phyloP scores from a whole-genome alignment of 345 rosid species.

The Pseudoturritis turrita region DNA sequence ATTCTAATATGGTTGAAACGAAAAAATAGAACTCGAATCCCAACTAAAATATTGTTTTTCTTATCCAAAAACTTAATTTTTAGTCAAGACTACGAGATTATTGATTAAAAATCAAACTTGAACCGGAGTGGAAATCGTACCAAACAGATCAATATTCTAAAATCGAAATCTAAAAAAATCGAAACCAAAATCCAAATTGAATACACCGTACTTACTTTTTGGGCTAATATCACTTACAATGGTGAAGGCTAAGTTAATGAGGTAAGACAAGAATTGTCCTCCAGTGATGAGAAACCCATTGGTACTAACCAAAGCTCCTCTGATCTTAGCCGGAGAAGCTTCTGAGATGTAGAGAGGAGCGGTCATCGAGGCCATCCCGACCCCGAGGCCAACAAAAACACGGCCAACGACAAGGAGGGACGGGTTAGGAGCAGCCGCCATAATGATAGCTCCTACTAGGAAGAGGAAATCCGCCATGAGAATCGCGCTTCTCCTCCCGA shows the following conservation, averaged over 20 bases:
- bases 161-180: no score
- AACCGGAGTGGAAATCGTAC: no score
- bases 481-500: conserved; percentile 56
- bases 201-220: neutral
- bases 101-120: no score
- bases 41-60: no score
- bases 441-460: conserved; percentile 62
- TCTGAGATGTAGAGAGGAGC: conserved; percentile 89
- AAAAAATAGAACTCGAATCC: no score
- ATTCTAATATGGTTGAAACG: neutral
- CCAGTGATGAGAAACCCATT: conserved; percentile 83
- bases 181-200: no score
- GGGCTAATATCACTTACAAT: conserved; percentile 33
- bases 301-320: conserved; percentile 89
- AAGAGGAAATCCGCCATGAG: conserved; percentile 72
- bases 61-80: no score
- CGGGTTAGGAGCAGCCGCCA: conserved; percentile 74
- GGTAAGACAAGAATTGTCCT: conserved; percentile 85
- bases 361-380: conserved; percentile 95
- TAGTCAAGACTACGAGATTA: no score
- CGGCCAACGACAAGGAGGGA: conserved; percentile 59
- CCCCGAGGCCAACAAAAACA: conserved; percentile 79
- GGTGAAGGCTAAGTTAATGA: conserved; percentile 81
- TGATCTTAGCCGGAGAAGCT: conserved; percentile 79
- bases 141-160: no score